Evolutionary conservation across 164 flowering plant species (phyloP).

Genomic region (Aristolochia contorta): DNA sequence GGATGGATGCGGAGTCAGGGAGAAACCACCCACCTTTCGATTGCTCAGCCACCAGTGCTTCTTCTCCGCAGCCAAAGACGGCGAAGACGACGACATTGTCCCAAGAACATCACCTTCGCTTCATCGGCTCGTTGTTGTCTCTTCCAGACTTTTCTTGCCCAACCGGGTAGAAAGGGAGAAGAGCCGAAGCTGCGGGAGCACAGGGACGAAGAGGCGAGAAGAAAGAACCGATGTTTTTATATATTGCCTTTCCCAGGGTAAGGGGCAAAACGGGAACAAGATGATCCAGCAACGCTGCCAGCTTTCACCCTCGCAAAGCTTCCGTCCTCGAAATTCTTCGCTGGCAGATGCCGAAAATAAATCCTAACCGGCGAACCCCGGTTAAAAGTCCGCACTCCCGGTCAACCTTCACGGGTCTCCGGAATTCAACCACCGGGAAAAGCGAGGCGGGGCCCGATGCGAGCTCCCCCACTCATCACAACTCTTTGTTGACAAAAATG

Average conservation of each 20-base stretch:
- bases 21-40: conserved; percentile 42
- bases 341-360: neutral
- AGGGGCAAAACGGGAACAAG: neutral
- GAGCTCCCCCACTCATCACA: too few species aligned
- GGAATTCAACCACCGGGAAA: too few species aligned
- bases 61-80: conserved; percentile 45
- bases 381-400: too few species aligned
- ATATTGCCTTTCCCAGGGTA: neutral
- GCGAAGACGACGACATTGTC: conserved; percentile 36
- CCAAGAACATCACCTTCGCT: conserved; percentile 9
- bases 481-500: too few species aligned
- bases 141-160: too few species aligned
- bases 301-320: neutral
- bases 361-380: neutral
- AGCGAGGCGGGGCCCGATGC: too few species aligned
- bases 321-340: neutral
- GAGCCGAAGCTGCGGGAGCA: neutral
- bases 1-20: neutral
- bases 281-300: neutral
- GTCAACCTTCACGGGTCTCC: too few species aligned
- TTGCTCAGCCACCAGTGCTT: conserved; percentile 93
- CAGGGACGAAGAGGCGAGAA: neutral
- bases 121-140: neutral
- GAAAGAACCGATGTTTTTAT: neutral
- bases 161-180: conserved; percentile 9